Conservation (phyloP, 768 basidiomycete genomes). For the Rhodotorula paludigena region DNA sequence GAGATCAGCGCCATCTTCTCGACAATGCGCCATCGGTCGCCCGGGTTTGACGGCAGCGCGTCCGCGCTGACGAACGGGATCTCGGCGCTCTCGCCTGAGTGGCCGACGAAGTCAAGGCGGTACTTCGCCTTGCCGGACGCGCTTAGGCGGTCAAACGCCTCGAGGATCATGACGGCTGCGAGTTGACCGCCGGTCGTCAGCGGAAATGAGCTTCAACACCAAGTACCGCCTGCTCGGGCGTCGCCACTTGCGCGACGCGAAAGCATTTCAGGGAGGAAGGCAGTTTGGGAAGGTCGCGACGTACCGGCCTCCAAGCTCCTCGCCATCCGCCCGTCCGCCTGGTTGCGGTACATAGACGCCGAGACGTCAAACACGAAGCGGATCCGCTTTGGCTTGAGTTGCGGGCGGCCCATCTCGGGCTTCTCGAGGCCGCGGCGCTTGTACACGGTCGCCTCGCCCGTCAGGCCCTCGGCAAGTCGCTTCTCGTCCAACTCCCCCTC, state of each 20-base stretch:
- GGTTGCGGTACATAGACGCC: slow-evolving; percentile 32
- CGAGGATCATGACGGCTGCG: slow-evolving; percentile 28
- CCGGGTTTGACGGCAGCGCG: slow-evolving; percentile 11
- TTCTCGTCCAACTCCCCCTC: slow-evolving; percentile 35
- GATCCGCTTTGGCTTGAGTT: slow-evolving; percentile 36
- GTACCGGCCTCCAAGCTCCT: slow-evolving; percentile 24
- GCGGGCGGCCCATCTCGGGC: slow-evolving; percentile 31
- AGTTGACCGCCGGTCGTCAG: too few species aligned
- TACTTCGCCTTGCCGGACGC: slow-evolving; percentile 17
- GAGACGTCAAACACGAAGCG: slow-evolving; percentile 32
- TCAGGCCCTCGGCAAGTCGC: slow-evolving; percentile 24
- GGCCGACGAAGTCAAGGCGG: slow-evolving; percentile 23
- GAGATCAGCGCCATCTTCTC: slow-evolving; percentile 25
- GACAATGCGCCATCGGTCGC: slow-evolving; percentile 14
- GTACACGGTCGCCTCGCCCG: slow-evolving; percentile 32
- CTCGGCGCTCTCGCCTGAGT: slow-evolving; percentile 24
- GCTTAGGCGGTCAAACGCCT: slow-evolving; percentile 19
- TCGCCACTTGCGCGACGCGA: too few species aligned
- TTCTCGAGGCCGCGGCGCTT: slow-evolving; percentile 27
- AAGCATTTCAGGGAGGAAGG: too few species aligned
- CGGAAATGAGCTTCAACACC: too few species aligned
- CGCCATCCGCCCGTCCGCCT: slow-evolving; percentile 21
- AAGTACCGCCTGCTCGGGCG: too few species aligned
- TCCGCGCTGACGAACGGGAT: slow-evolving; percentile 17
- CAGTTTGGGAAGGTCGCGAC: background rate